Evolutionary conservation across 768 basidiomycete genomes (phyloP).

Genomic region (Russula compacta): DNA sequence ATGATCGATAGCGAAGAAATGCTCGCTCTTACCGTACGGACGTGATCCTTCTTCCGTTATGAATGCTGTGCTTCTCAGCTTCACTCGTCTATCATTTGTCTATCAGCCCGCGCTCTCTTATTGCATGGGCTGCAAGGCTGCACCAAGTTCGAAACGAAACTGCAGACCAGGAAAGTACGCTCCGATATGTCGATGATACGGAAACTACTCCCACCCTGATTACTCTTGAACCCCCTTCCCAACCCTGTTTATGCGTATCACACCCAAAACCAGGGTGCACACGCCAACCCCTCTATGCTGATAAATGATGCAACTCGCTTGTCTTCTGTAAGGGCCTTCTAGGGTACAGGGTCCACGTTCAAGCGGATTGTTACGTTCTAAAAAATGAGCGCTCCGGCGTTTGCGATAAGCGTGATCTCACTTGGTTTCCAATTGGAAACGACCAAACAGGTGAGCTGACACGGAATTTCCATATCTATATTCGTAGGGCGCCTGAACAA

Average conservation of each 20-base stretch:
- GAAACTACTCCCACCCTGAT: not conserved
- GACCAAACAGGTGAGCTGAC: not conserved
- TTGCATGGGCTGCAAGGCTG: not conserved
- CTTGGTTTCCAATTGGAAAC: constrained; percentile 2
- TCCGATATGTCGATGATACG: not conserved
- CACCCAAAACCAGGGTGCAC: constrained; percentile 36
- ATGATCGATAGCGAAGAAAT: constrained; percentile 41
- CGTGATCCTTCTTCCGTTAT: constrained; percentile 32
- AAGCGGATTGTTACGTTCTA: constrained; percentile 36
- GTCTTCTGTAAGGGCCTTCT: constrained; percentile 37
- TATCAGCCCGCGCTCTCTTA: not conserved
- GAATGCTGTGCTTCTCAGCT: constrained; percentile 31
- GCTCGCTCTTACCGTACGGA: constrained; percentile 35
- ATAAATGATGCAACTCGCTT: constrained; percentile 39
- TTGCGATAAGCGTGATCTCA: not conserved
- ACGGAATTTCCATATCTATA: not conserved
- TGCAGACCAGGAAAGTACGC: constrained; percentile 31
- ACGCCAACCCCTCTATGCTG: constrained; percentile 35
- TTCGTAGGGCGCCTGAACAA: not conserved
- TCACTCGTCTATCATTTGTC: not conserved
- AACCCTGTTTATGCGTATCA: constrained; percentile 27
- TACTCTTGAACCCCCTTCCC: not conserved
- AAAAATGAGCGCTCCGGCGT: not conserved
- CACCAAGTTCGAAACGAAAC: constrained; percentile 37
- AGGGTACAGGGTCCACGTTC: constrained; percentile 38